A percentile compares a stretch with the other conserved stretches of the same genome.
Evolutionary conservation across 1,284 basidiomycete species (phyloP).

Genomic region (Cryptococcus sp.): DNA sequence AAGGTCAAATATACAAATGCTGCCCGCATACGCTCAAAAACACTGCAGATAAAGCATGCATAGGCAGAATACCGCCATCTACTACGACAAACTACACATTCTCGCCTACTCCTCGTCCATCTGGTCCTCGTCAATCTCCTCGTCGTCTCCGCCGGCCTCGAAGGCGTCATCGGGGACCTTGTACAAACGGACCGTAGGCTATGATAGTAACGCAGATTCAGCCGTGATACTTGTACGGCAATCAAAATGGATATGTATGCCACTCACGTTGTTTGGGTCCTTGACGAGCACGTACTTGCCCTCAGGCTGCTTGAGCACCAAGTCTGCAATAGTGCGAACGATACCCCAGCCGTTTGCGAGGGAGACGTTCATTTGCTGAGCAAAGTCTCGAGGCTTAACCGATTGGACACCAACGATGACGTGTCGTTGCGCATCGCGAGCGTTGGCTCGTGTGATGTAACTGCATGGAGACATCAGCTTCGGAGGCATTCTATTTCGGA

Average conservation of each 20-base stretch:
- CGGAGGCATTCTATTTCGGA: neutral
- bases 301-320: slow-evolving; percentile 92
- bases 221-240: slow-evolving; percentile 14
- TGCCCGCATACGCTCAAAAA: too few species aligned
- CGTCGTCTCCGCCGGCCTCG: slow-evolving; percentile 76
- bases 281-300: slow-evolving; percentile 95
- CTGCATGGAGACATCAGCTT: slow-evolving; percentile 22
- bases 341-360: slow-evolving; percentile 98
- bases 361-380: slow-evolving; percentile 92
- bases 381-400: slow-evolving; percentile 92
- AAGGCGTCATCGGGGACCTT: slow-evolving; percentile 86
- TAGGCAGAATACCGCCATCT: neutral
- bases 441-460: slow-evolving; percentile 85
- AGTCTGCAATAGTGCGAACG: slow-evolving; percentile 86
- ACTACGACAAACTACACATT: neutral
- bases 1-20: too few species aligned
- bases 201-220: neutral
- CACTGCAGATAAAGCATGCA: too few species aligned
- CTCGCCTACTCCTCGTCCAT: slow-evolving; percentile 24
- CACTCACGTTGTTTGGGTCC: slow-evolving; percentile 89
- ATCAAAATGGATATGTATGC: slow-evolving; percentile 55
- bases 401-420: slow-evolving; percentile 93
- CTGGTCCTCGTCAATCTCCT: slow-evolving; percentile 58
- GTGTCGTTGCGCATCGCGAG: slow-evolving; percentile 92
- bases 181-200: slow-evolving; percentile 94